Evolutionary conservation across 2,329 filamentous ascomycete genomes (phyloP).

Genomic region (Ophiocordyceps camponoti-floridani): DNA sequence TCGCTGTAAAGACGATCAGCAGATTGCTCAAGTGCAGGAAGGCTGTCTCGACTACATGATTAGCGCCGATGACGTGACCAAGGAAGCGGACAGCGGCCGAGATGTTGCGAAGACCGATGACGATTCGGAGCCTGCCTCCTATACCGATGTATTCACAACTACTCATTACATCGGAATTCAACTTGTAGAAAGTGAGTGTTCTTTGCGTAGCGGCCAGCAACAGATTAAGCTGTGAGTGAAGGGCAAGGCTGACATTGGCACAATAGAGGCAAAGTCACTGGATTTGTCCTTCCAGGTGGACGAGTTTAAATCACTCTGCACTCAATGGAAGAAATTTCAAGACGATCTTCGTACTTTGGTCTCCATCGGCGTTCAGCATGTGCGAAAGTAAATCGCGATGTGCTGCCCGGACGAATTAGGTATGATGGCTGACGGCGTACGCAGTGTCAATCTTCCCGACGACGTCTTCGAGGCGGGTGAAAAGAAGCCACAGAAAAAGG

Average conservation of each 20-base stretch:
- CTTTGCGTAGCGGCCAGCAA: not conserved
- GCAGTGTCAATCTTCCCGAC: constrained; percentile 69
- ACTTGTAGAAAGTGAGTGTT: constrained; percentile 48
- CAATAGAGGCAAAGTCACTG: constrained; percentile 46
- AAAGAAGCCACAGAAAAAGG: constrained; percentile 45
- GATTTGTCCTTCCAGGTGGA: constrained; percentile 69
- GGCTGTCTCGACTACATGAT: constrained; percentile 30
- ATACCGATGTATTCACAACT: constrained; percentile 55
- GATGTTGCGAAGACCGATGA: constrained; percentile 26
- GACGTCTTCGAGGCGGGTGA: constrained; percentile 81
- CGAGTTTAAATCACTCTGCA: constrained; percentile 74
- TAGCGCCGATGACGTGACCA: constrained; percentile 19
- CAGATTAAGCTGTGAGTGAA: no score
- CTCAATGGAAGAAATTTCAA: constrained; percentile 57
- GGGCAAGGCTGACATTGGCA: constrained; percentile 11
- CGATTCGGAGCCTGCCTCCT: constrained; percentile 7
- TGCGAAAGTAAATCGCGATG: constrained; percentile 51
- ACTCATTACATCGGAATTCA: constrained; percentile 91
- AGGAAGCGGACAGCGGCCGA: constrained; percentile 4
- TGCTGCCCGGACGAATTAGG: not conserved
- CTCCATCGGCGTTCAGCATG: constrained; percentile 64
- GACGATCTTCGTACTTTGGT: constrained; percentile 41
- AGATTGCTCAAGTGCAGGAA: constrained; percentile 34
- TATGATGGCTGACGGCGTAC: constrained; percentile 1
- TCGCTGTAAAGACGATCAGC: constrained; percentile 36